Percentiles rank a stretch among this genome's conserved stretches.
phyloP scores from a whole-genome alignment of 495 filamentous ascomycete genomes.

The Glutinoglossum americanum region DNA sequence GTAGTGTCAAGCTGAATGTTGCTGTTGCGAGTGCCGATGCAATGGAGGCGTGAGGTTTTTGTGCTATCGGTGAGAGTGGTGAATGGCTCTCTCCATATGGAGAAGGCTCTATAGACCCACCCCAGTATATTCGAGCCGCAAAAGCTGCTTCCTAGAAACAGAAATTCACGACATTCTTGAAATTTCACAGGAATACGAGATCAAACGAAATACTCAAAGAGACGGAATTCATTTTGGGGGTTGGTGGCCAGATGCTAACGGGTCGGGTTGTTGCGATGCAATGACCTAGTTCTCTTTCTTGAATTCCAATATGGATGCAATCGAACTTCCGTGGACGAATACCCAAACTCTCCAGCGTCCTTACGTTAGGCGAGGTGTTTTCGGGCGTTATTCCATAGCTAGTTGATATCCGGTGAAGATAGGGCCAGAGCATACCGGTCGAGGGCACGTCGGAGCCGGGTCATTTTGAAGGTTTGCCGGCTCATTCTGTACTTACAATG shows the following conservation, averaged over 20 bases:
- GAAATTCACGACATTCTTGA: too few species aligned
- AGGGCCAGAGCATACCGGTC: background rate
- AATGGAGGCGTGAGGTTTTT: background rate
- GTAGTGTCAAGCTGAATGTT: background rate
- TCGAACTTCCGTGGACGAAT: background rate
- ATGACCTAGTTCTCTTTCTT: background rate
- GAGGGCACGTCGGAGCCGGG: background rate
- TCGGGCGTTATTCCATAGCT: background rate
- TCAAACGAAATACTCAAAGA: too few species aligned
- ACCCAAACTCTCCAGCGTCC: background rate
- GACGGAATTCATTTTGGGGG: background rate
- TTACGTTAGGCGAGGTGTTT: background rate
- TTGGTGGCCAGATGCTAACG: background rate
- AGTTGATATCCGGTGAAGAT: background rate
- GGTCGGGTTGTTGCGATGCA: background rate
- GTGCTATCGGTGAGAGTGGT: background rate
- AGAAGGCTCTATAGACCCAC: too few species aligned
- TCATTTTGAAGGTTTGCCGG: background rate
- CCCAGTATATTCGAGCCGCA: too few species aligned
- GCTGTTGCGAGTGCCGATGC: background rate
- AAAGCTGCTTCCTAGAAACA: too few species aligned
- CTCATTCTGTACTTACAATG: constrained; percentile 1
- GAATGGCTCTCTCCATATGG: too few species aligned
- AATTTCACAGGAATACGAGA: too few species aligned
- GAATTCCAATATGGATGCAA: too few species aligned